Evolutionary conservation across 352 stramenopile genomes (phyloP).

Genomic region (Plasmopara viticola): DNA sequence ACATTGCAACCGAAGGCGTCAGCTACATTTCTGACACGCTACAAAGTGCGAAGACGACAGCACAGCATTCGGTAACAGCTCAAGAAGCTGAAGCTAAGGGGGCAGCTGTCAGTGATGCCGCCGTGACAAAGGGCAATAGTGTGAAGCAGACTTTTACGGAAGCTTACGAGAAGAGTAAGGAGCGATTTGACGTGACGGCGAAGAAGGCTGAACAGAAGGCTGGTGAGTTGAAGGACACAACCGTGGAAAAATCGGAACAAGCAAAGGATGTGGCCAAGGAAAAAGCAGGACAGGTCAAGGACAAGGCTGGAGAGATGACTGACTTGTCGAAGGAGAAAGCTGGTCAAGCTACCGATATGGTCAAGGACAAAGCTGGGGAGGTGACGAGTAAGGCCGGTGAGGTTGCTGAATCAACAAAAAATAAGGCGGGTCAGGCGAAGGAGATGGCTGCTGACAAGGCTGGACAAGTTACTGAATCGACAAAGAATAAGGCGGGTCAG

Average conservation of each 20-base stretch:
- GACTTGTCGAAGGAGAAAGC: slow-evolving; percentile 13
- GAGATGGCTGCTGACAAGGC: slow-evolving; percentile 9
- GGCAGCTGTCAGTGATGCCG: slow-evolving; percentile 15
- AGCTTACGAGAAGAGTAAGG: slow-evolving; percentile 22
- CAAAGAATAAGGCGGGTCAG: slow-evolving; percentile 3
- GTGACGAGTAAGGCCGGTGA: slow-evolving; percentile 8
- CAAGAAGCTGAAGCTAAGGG: slow-evolving; percentile 33
- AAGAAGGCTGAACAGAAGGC: slow-evolving; percentile 21
- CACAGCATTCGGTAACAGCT: slow-evolving; percentile 37
- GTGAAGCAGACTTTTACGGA: slow-evolving; percentile 25
- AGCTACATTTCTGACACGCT: slow-evolving; percentile 64
- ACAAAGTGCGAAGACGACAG: slow-evolving; percentile 46
- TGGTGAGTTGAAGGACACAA: slow-evolving; percentile 8
- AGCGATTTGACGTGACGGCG: slow-evolving; percentile 16
- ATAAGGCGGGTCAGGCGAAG: slow-evolving; percentile 6
- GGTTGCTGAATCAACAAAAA: slow-evolving; percentile 1
- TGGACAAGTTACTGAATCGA: slow-evolving; percentile 2
- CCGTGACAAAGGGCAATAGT: slow-evolving; percentile 20
- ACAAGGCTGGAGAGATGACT: slow-evolving; percentile 13
- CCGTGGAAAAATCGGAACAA: not conserved
- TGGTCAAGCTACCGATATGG: slow-evolving; percentile 17
- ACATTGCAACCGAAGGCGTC: slow-evolving; percentile 53
- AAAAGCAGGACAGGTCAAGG: slow-evolving; percentile 8
- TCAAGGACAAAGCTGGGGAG: slow-evolving; percentile 18
- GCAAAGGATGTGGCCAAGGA: not conserved